A percentile compares a stretch with the other conserved stretches of the same genome.
Conservation (phyloP, 108 stramenopile species). For the Skeletonema tropicum region DNA sequence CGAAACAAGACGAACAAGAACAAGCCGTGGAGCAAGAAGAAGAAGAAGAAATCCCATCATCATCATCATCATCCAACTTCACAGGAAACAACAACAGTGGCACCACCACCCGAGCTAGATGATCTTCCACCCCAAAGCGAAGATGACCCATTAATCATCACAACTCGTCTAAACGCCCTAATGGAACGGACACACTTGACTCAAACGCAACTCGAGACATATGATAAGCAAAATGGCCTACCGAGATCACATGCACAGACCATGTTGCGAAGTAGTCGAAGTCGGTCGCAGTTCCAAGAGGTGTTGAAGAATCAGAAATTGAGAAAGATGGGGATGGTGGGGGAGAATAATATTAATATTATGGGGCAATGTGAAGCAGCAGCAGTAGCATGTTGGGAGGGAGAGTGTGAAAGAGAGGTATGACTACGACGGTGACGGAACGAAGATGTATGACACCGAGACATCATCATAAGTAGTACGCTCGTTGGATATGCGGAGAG, state of each 20-base stretch:
- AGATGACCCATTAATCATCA: conserved; percentile 19
- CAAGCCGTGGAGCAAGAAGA: not conserved
- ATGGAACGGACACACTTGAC: conserved; percentile 32
- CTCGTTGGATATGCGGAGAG: no score
- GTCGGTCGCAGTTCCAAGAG: not conserved
- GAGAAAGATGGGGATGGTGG: no score
- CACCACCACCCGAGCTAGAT: not conserved
- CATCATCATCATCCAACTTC: no score
- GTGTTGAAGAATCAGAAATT: not conserved
- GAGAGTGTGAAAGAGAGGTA: no score
- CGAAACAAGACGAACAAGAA: conserved; percentile 4
- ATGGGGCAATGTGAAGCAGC: no score
- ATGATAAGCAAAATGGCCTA: not conserved
- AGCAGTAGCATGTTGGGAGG: no score
- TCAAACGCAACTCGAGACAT: conserved; percentile 27
- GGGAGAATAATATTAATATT: no score
- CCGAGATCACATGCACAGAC: not conserved
- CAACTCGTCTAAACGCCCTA: conserved; percentile 20
- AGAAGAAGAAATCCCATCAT: not conserved
- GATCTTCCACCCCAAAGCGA: conserved; percentile 28
- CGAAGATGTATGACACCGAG: no score
- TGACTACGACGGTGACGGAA: no score
- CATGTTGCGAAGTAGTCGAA: not conserved
- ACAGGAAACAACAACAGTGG: no score
- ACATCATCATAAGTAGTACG: no score